Percentiles rank a stretch among this genome's conserved stretches.
phyloP scores from a whole-genome alignment of 2,329 filamentous ascomycete genomes.

The Hortaea werneckii region DNA sequence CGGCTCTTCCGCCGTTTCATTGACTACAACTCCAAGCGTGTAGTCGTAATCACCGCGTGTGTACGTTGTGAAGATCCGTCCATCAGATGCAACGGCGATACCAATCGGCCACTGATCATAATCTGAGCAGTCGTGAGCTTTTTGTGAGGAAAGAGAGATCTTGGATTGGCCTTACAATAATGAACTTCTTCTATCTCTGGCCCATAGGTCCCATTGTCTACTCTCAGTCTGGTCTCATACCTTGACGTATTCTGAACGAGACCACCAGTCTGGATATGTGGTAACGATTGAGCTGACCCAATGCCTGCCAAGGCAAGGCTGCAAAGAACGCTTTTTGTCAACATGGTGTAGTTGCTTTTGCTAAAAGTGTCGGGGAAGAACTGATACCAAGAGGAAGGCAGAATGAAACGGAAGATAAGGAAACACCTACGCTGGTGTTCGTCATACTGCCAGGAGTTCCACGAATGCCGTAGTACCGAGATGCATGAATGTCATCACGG shows the following conservation, averaged over 20 bases:
- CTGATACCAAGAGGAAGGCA: not conserved
- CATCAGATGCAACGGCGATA: conserved; percentile 33
- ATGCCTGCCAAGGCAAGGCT: conserved; percentile 7
- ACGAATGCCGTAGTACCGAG: not conserved
- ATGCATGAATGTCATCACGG: too few relatives aligned
- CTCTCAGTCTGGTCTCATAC: conserved; percentile 24
- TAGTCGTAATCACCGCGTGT: conserved; percentile 38
- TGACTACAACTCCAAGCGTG: conserved; percentile 39
- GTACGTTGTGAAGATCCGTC: conserved; percentile 37
- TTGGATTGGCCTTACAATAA: conserved; percentile 25
- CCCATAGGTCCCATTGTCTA: conserved; percentile 40
- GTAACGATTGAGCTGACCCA: conserved; percentile 9
- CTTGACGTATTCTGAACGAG: conserved; percentile 4
- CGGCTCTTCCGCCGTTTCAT: conserved; percentile 37
- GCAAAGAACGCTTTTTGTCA: not conserved
- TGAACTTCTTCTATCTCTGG: conserved; percentile 39
- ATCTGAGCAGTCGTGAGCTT: conserved; percentile 11
- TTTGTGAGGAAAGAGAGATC: not conserved
- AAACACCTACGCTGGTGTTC: not conserved
- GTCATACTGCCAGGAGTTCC: not conserved
- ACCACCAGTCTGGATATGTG: conserved; percentile 2
- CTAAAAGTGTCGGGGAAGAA: not conserved
- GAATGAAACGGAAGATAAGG: not conserved
- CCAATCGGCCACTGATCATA: conserved; percentile 40
- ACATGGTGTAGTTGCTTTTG: conserved; percentile 1